These are phyloP conservation scores for Colletotrichum lupini DNA, from an alignment of 2,329 filamentous ascomycete genomes.

Conservation along the genomic window DNA sequence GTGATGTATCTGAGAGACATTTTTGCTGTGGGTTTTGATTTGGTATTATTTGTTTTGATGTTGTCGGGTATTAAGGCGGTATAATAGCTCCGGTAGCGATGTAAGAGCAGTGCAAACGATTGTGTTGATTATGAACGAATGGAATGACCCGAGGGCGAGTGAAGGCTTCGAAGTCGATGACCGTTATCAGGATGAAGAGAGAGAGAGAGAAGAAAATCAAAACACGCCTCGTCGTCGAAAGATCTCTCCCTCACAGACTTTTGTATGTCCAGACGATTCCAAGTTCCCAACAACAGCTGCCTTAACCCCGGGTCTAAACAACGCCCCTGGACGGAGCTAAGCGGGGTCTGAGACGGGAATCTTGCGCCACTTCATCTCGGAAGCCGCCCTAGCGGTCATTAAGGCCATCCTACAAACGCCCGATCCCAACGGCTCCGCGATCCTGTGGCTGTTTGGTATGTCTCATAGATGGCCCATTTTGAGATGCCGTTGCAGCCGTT, in stretches of 20 bases:
- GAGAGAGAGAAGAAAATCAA: neutral
- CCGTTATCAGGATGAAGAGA: neutral
- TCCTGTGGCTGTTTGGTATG: slow-evolving; percentile 23
- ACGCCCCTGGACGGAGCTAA: slow-evolving; percentile 2
- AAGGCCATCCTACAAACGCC: neutral
- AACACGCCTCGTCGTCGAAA: neutral
- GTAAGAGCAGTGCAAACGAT: neutral
- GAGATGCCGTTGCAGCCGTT: slow-evolving; percentile 7
- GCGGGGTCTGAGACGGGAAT: slow-evolving; percentile 23
- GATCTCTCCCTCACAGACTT: neutral
- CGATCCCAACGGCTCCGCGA: slow-evolving; percentile 19
- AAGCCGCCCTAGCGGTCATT: slow-evolving; percentile 27
- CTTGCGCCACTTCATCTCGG: slow-evolving; percentile 33
- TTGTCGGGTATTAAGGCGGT: neutral
- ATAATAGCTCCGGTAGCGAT: neutral
- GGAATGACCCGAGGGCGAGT: neutral
- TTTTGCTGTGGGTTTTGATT: neutral
- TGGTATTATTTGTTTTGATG: neutral
- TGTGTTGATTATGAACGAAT: slow-evolving; percentile 4
- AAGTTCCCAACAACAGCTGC: neutral
- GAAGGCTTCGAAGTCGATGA: neutral
- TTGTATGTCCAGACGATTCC: neutral
- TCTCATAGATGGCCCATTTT: neutral
- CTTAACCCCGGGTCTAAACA: neutral
- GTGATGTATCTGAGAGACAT: slow-evolving; percentile 36